phyloP scores from a whole-genome alignment of 257 asterid genomes.

The Plectranthus barbatus region DNA sequence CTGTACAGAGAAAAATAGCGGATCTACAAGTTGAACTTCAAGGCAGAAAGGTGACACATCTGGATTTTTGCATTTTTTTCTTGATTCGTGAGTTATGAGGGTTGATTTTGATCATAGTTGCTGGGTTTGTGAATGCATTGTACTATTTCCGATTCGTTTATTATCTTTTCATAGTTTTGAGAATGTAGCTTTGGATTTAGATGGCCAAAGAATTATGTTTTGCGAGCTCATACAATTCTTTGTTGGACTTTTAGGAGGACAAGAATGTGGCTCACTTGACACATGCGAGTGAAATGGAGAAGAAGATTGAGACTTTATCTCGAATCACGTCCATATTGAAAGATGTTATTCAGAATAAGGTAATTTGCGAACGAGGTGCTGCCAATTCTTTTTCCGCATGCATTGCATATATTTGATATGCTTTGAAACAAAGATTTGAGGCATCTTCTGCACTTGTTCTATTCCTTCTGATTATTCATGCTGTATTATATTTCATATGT shows the following conservation, averaged over 20 bases:
- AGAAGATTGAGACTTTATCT: constrained; percentile 78
- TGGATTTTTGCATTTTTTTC: background rate
- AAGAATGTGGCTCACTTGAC: constrained; percentile 91
- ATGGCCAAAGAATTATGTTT: background rate
- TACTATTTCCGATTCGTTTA: constrained; percentile 1
- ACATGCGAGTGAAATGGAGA: constrained; percentile 94
- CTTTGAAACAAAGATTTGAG: background rate
- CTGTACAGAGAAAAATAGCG: constrained; percentile 84
- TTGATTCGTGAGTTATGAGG: background rate
- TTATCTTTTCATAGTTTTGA: background rate
- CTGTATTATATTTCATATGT: background rate
- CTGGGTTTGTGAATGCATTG: background rate
- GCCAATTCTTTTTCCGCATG: background rate
- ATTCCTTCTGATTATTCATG: background rate
- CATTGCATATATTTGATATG: background rate
- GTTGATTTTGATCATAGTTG: background rate
- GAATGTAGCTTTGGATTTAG: background rate
- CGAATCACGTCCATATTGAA: constrained; percentile 84
- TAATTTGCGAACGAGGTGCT: constrained; percentile 17
- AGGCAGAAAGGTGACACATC: constrained; percentile 75
- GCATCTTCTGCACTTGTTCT: background rate
- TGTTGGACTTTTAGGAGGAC: constrained; percentile 58
- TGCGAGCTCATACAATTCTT: constrained; percentile 14
- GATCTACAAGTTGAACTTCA: constrained; percentile 99
- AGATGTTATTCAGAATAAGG: constrained; percentile 96